Percentiles rank a stretch among this genome's conserved stretches.
These are phyloP conservation scores for Plectranthus barbatus DNA, from an alignment of 257 asterid genomes.

Conservation along the genomic window DNA sequence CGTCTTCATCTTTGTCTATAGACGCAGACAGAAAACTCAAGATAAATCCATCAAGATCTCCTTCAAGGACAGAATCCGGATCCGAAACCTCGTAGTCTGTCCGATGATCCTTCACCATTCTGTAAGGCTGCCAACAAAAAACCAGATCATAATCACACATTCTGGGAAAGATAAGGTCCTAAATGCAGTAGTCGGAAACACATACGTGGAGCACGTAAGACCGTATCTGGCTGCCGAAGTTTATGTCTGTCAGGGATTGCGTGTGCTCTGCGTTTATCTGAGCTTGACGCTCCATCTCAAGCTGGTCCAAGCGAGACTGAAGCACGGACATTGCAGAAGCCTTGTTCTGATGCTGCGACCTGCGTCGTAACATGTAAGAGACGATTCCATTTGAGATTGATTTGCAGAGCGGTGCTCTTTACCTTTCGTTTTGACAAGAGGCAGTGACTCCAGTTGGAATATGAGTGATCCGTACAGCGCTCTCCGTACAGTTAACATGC, in stretches of 20 bases:
- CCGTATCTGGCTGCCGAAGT: slow-evolving; percentile 94
- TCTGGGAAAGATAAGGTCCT: background rate
- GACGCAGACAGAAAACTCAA: slow-evolving; percentile 75
- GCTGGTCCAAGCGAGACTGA: slow-evolving; percentile 90
- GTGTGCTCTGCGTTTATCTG: slow-evolving; percentile 78
- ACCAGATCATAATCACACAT: background rate
- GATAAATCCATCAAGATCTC: slow-evolving; percentile 77
- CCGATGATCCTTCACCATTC: slow-evolving; percentile 96
- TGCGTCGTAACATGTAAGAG: slow-evolving; percentile 20
- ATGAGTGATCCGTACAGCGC: slow-evolving; percentile 94
- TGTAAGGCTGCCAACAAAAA: slow-evolving; percentile 59
- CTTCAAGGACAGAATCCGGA: slow-evolving; percentile 85
- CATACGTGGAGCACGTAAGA: slow-evolving; percentile 88
- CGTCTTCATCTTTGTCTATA: slow-evolving; percentile 51
- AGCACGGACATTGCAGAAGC: slow-evolving; percentile 96
- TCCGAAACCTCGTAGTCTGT: slow-evolving; percentile 88
- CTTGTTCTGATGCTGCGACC: slow-evolving; percentile 95
- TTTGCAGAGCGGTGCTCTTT: too few species aligned
- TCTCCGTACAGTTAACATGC: slow-evolving; percentile 78
- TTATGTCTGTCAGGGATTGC: slow-evolving; percentile 71
- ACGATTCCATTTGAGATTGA: too few species aligned
- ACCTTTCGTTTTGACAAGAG: slow-evolving; percentile 92
- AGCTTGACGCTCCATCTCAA: slow-evolving; percentile 80
- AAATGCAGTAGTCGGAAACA: background rate
- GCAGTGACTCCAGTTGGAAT: slow-evolving; percentile 89